phyloP scores from a whole-genome alignment of 2,329 filamentous ascomycete genomes.

The Colletotrichum abscissum region DNA sequence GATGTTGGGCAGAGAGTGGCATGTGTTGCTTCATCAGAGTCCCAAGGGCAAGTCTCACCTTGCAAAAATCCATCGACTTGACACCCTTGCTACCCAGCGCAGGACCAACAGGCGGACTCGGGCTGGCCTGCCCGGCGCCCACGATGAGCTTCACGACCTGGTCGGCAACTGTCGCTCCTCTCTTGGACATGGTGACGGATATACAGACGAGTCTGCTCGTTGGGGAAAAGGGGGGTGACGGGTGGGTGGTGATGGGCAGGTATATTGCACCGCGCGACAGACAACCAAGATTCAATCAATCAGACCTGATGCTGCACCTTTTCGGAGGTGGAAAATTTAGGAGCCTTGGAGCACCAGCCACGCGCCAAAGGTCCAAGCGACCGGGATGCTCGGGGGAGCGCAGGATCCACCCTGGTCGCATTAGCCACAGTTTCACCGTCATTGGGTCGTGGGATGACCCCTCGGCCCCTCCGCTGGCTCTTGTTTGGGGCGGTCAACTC shows the following conservation, averaged over 20 bases:
- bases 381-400: constrained; percentile 31
- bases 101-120: constrained; percentile 95
- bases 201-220: constrained; percentile 32
- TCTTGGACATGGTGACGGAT: constrained; percentile 62
- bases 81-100: constrained; percentile 97
- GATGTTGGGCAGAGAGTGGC: constrained; percentile 27
- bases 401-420: constrained; percentile 21
- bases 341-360: constrained; percentile 34
- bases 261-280: constrained; percentile 23
- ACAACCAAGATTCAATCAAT: constrained; percentile 13
- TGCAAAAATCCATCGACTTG: constrained; percentile 99
- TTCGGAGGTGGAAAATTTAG: constrained; percentile 35
- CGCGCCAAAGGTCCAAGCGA: constrained; percentile 33
- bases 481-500: constrained; percentile 33
- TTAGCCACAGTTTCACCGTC: constrained; percentile 36
- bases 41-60: constrained; percentile 65
- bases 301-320: constrained; percentile 11
- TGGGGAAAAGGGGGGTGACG: not conserved
- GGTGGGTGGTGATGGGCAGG: not conserved
- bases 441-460: constrained; percentile 36
- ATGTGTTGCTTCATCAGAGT: constrained; percentile 23
- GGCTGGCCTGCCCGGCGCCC: constrained; percentile 92
- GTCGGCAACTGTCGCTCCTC: constrained; percentile 59
- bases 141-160: constrained; percentile 97
- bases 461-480: constrained; percentile 31